These are phyloP conservation scores for Dalbergia cultrata DNA, from an alignment of 306 rosid genomes.

Conservation along the genomic window DNA sequence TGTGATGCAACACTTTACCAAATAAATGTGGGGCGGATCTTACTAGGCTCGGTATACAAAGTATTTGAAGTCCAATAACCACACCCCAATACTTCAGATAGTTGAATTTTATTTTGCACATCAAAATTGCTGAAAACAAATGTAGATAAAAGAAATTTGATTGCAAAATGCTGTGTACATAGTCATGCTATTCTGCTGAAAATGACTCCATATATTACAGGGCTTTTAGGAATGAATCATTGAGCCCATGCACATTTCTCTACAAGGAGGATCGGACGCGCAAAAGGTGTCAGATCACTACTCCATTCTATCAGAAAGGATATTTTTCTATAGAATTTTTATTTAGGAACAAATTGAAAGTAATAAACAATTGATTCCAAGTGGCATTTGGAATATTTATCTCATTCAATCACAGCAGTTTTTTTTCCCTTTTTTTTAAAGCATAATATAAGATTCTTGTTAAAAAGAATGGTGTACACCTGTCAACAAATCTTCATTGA, in stretches of 20 bases:
- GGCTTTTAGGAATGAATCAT: conserved; percentile 41
- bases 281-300: conserved; percentile 30
- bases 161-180: conserved; percentile 49
- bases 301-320: conserved; percentile 34
- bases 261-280: neutral
- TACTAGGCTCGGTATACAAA: conserved; percentile 37
- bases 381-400: conserved; percentile 6
- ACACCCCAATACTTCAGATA: neutral
- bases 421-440: neutral
- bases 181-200: conserved; percentile 42
- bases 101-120: conserved; percentile 7
- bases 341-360: conserved; percentile 44
- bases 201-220: conserved; percentile 43
- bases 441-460: neutral
- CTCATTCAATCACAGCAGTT: neutral
- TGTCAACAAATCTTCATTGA: too few relatives aligned
- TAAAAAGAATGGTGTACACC: too few relatives aligned
- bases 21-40: conserved; percentile 43
- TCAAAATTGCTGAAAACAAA: conserved; percentile 34
- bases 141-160: conserved; percentile 58
- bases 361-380: conserved; percentile 35
- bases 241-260: conserved; percentile 36
- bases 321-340: conserved; percentile 30
- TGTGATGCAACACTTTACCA: conserved; percentile 34
- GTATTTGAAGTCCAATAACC: conserved; percentile 8